Evolutionary conservation across 768 basidiomycete genomes (phyloP), one percentile per base, ranked within the genome.

Genomic region (Lyophyllum decastes): DNA sequence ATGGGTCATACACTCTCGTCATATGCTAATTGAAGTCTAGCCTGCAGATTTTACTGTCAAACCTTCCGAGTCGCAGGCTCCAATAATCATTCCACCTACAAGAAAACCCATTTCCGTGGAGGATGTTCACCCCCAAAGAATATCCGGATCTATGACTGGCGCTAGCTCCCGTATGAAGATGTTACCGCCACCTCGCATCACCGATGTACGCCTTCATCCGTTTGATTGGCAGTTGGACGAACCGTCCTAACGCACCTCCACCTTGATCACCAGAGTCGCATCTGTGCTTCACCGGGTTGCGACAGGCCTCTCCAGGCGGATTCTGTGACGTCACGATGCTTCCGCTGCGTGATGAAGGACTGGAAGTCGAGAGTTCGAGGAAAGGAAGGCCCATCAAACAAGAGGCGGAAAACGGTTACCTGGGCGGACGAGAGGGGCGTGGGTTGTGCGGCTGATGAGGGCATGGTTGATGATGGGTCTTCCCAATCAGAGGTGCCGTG

Each of bases 341-440:
- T 57, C 2, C 2, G 16, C 11, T 68, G 67, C 48, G 27, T 66
- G 4, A 55, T 57, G 50, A 50, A 54, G 21, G 55, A 55, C 8
- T 66, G 66, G 67, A 62, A 52, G 35, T 49, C n/a, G 21, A 55
- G 58, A 27, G 9, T 54, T 24, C n/a, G n/a, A n/a, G 30, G 30
- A 30, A 10, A 30, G 30, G 30, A 10, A 30, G 30, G 30, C 10
- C 56, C 49, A 4, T 30, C 44, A 6, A 30, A 12, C 5, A 68
- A 61, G 35, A 49, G 33, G 21, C 66, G 63, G 49, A 65, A 63
- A 56, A 74, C 64, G 0, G 75, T 78, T 10, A 68, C 71, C 19
- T 78, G 76, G 76, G 70, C 72, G 16, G 75, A 74, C 50, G 60
- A 66, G 22, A 21, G 26, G 41, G 38, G 43, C 16, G 43, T 49